Conservation (phyloP, 2,329 filamentous ascomycete species). For the Penicillium palitans region DNA sequence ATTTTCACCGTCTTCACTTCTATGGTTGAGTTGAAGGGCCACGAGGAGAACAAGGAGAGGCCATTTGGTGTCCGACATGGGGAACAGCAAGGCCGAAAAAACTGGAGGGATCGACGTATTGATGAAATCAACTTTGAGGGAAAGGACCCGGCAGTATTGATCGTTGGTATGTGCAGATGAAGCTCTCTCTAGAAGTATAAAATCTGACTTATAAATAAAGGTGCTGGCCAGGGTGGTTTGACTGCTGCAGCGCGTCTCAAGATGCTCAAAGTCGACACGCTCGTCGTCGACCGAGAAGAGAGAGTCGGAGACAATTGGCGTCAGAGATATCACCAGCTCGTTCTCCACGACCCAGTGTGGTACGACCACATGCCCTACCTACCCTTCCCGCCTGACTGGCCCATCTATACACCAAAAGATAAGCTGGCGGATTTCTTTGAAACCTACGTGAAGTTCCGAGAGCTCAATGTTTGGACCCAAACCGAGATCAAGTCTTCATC, state of each 20-base stretch:
- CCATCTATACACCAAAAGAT: conserved; percentile 70
- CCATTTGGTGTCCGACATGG: conserved; percentile 60
- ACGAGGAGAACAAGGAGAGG: conserved; percentile 56
- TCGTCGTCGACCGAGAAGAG: conserved; percentile 61
- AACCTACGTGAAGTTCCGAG: conserved; percentile 62
- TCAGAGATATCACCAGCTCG: conserved; percentile 62
- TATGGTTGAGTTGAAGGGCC: conserved; percentile 55
- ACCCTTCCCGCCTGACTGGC: conserved; percentile 65
- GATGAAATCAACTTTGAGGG: conserved; percentile 52
- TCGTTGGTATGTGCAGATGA: conserved; percentile 55
- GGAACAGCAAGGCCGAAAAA: conserved; percentile 53
- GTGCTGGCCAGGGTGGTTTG: conserved; percentile 62
- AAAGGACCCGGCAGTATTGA: conserved; percentile 59
- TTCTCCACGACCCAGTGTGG: conserved; percentile 67
- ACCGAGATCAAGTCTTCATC: conserved; percentile 51
- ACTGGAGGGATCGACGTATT: conserved; percentile 60
- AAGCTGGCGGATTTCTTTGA: conserved; percentile 70
- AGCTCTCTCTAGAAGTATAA: background rate
- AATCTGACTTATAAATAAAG: conserved; percentile 33
- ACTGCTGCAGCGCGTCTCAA: conserved; percentile 60
- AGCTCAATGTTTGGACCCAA: conserved; percentile 66
- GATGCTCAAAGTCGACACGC: conserved; percentile 56
- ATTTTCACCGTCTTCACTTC: conserved; percentile 65
- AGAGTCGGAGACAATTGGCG: conserved; percentile 66
- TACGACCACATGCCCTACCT: conserved; percentile 61